These are phyloP conservation scores for Apophysomyces elegans DNA, from an alignment of 371 early-diverging fungal species.

Conservation along the genomic window DNA sequence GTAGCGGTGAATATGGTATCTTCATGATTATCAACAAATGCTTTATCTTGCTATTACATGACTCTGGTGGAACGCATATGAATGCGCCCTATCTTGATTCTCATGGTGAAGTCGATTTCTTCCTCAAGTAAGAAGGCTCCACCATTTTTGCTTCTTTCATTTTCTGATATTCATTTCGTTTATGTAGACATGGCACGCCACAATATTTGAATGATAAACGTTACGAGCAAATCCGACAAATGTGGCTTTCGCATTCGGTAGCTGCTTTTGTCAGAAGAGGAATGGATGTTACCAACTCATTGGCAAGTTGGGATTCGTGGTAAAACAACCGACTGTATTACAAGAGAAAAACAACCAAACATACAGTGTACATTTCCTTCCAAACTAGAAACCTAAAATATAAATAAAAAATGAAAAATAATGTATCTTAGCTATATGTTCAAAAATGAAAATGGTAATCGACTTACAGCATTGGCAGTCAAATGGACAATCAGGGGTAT, in stretches of 20 bases:
- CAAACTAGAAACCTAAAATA: slow-evolving; percentile 1
- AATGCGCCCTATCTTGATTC: slow-evolving; percentile 93
- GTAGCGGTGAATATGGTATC: slow-evolving; percentile 91
- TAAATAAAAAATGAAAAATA: background rate
- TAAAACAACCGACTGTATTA: slow-evolving; percentile 15
- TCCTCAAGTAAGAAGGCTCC: slow-evolving; percentile 23
- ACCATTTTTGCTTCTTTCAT: background rate
- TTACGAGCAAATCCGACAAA: slow-evolving; percentile 86
- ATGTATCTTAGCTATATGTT: background rate
- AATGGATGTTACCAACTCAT: slow-evolving; percentile 65
- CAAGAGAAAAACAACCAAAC: background rate
- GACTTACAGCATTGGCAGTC: slow-evolving; percentile 55
- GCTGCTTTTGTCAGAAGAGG: slow-evolving; percentile 88
- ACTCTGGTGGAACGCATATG: slow-evolving; percentile 84
- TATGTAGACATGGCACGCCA: slow-evolving; percentile 79
- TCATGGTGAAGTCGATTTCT: slow-evolving; percentile 86
- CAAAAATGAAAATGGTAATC: background rate
- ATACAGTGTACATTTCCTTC: background rate
- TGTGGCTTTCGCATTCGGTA: slow-evolving; percentile 86
- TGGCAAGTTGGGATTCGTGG: slow-evolving; percentile 43
- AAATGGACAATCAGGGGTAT: slow-evolving; percentile 56
- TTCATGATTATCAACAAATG: slow-evolving; percentile 88
- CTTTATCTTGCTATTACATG: slow-evolving; percentile 76
- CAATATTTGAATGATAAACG: slow-evolving; percentile 83
- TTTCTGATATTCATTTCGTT: too few relatives aligned